Evolutionary conservation across 2,329 filamentous ascomycete genomes (phyloP).

Genomic region (Penicillium expansum): DNA sequence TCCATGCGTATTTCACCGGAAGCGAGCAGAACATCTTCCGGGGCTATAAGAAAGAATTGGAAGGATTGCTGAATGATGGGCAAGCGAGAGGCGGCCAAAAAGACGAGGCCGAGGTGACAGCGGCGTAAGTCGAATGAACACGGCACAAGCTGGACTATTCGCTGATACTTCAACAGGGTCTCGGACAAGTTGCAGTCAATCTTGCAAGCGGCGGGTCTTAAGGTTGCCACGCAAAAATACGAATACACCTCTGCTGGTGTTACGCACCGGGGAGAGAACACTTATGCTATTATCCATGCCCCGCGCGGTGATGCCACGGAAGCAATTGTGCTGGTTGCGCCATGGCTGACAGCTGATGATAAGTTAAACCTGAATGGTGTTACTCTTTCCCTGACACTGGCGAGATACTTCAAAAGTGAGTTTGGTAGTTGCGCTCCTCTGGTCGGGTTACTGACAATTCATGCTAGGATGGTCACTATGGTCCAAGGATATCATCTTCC

Average conservation of each 20-base stretch:
- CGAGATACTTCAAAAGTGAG: conserved; percentile 86
- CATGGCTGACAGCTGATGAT: conserved; percentile 79
- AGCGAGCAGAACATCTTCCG: conserved; percentile 94
- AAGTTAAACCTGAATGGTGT: conserved; percentile 84
- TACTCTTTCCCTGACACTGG: conserved; percentile 78
- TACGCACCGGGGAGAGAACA: conserved; percentile 75
- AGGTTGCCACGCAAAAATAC: conserved; percentile 84
- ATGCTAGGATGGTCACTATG: conserved; percentile 81
- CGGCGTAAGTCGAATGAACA: conserved; percentile 25
- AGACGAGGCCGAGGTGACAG: conserved; percentile 24
- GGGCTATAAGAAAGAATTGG: conserved; percentile 82
- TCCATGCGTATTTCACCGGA: conserved; percentile 95
- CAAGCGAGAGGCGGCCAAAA: conserved; percentile 30
- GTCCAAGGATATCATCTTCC: conserved; percentile 96
- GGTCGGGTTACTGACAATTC: conserved; percentile 15
- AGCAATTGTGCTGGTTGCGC: conserved; percentile 86
- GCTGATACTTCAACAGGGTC: conserved; percentile 38
- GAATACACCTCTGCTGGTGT: conserved; percentile 76
- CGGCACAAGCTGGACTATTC: conserved; percentile 1
- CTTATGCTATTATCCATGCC: conserved; percentile 90
- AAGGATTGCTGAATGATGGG: conserved; percentile 43
- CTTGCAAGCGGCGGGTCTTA: conserved; percentile 74
- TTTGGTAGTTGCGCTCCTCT: background rate
- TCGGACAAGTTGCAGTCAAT: conserved; percentile 73
- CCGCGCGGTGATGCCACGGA: conserved; percentile 95